These are phyloP conservation scores for Iris pallida DNA, from an alignment of 116 monocot genomes.

Conservation along the genomic window DNA sequence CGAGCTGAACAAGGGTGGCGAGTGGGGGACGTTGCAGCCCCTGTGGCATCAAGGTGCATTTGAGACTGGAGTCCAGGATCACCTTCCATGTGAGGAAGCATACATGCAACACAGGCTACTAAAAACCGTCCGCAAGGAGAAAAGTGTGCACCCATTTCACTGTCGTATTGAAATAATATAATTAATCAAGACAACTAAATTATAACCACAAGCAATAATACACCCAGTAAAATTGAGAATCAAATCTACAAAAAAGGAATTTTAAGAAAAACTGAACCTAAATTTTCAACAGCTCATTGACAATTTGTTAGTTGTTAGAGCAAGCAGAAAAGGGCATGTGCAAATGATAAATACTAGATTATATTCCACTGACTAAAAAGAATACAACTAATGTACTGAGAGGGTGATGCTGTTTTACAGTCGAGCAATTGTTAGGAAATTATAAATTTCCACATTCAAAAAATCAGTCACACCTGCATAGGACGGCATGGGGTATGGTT, in stretches of 20 bases:
- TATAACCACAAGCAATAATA: too few species aligned
- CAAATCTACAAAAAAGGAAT: too few species aligned
- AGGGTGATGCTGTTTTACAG: too few species aligned
- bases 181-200: not conserved
- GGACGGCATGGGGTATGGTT: constrained; percentile 91
- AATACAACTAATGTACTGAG: too few species aligned
- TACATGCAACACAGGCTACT: constrained; percentile 98
- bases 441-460: not conserved
- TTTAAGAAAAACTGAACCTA: too few species aligned
- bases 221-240: too few species aligned
- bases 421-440: too few species aligned
- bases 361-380: too few species aligned
- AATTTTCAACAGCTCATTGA: too few species aligned
- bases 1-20: constrained; percentile 77
- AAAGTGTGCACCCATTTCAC: constrained; percentile 99
- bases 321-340: too few species aligned
- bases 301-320: too few species aligned
- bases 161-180: constrained; percentile 28
- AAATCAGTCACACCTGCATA: constrained; percentile 69
- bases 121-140: constrained; percentile 94
- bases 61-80: constrained; percentile 65
- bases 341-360: too few species aligned
- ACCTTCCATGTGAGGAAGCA: constrained; percentile 77
- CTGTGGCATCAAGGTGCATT: constrained; percentile 49
- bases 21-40: constrained; percentile 73